phyloP scores from a whole-genome alignment of 805 yeast species.

The Candida xyloterini region DNA sequence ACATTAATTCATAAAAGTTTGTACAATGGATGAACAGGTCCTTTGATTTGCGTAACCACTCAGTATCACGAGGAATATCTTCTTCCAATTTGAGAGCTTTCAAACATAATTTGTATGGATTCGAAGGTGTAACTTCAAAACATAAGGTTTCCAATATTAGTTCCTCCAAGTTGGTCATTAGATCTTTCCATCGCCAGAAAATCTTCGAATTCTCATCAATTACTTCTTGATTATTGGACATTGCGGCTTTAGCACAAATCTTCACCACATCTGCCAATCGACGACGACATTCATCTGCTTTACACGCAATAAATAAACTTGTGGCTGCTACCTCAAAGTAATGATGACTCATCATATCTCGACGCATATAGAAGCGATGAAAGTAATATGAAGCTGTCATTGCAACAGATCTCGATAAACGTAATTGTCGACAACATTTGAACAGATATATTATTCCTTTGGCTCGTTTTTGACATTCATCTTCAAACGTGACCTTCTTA shows the following conservation, averaged over 20 bases:
- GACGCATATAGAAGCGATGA: conserved; percentile 52
- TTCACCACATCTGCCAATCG: conserved; percentile 46
- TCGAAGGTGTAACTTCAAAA: conserved; percentile 44
- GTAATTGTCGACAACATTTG: conserved; percentile 41
- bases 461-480: conserved; percentile 41
- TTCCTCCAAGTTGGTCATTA: conserved; percentile 44
- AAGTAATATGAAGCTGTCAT: conserved; percentile 46
- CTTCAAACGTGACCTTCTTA: conserved; percentile 31
- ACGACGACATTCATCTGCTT: conserved; percentile 51
- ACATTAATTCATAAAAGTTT: conserved; percentile 27
- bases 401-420: conserved; percentile 46
- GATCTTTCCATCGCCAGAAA: conserved; percentile 51
- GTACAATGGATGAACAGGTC: conserved; percentile 25
- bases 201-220: conserved; percentile 46
- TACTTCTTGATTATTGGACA: conserved; percentile 36
- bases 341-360: conserved; percentile 40
- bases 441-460: conserved; percentile 49
- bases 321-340: conserved; percentile 52
- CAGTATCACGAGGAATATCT: conserved; percentile 13
- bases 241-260: conserved; percentile 46
- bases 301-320: conserved; percentile 49
- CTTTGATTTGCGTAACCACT: conserved; percentile 18
- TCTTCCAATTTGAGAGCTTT: conserved; percentile 23
- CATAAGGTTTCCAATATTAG: conserved; percentile 42
- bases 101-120: conserved; percentile 37